A percentile compares a stretch with the other conserved stretches of the same genome.
Conservation (phyloP, 192 early-diverging fungal genomes). For the Coemansia sp. region DNA sequence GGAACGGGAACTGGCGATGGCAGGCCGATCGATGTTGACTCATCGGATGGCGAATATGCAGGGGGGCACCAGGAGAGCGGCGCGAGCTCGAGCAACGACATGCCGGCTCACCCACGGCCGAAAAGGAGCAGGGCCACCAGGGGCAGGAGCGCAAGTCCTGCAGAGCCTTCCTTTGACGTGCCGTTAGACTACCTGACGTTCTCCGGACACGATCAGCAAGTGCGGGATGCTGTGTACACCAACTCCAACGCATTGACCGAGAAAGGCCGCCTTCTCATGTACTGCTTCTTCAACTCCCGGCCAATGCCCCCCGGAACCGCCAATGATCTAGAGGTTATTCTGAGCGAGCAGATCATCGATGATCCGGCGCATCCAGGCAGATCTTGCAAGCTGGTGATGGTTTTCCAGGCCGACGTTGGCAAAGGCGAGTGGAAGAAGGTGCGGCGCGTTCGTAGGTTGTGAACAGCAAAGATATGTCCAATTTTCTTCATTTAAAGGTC, state of each 20-base stretch:
- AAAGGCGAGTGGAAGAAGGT: slow-evolving; percentile 35
- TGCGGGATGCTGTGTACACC: slow-evolving; percentile 27
- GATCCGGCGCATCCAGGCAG: slow-evolving; percentile 23
- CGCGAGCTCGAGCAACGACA: slow-evolving; percentile 6
- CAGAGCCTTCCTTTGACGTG: slow-evolving; percentile 11
- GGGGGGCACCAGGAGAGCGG: neutral
- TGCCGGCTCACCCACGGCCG: neutral
- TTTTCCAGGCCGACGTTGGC: slow-evolving; percentile 25
- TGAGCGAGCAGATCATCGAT: slow-evolving; percentile 32
- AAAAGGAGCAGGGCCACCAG: too few species aligned
- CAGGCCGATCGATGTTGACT: slow-evolving; percentile 5
- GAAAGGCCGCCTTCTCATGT: slow-evolving; percentile 38
- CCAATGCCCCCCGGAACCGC: slow-evolving; percentile 19
- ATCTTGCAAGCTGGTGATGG: slow-evolving; percentile 24
- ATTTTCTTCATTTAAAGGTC: slow-evolving; percentile 9
- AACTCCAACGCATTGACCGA: slow-evolving; percentile 39
- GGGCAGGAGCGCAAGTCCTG: neutral
- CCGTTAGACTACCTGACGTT: slow-evolving; percentile 39
- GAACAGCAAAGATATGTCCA: neutral
- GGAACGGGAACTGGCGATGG: too few species aligned
- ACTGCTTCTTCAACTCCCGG: slow-evolving; percentile 44
- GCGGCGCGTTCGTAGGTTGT: slow-evolving; percentile 22
- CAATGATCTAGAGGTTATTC: slow-evolving; percentile 20
- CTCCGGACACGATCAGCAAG: slow-evolving; percentile 22
- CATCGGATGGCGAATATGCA: slow-evolving; percentile 19